Percentiles rank a stretch among this genome's conserved stretches.
phyloP scores from a whole-genome alignment of 371 early-diverging fungal genomes.

The Coemansia sp. region DNA sequence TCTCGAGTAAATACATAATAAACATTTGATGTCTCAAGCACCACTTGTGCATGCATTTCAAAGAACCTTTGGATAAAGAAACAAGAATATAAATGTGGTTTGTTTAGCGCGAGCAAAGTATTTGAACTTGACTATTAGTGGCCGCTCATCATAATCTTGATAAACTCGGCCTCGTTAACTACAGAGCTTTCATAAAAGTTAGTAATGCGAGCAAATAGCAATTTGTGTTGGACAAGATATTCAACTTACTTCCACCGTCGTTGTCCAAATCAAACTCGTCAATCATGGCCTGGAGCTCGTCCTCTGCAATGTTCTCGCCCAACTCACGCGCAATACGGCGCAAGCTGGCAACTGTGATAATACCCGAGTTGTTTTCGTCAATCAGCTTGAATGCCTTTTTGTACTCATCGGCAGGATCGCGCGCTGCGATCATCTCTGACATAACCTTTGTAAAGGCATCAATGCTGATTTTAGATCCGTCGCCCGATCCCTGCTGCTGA shows the following conservation, averaged over 20 bases:
- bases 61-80: not conserved
- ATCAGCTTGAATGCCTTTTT: slow-evolving; percentile 74
- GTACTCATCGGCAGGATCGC: slow-evolving; percentile 77
- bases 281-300: slow-evolving; percentile 75
- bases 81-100: not conserved
- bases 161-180: slow-evolving; percentile 75
- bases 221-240: not conserved
- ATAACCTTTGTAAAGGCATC: slow-evolving; percentile 67
- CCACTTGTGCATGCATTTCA: not conserved
- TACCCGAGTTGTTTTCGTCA: slow-evolving; percentile 67
- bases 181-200: not conserved
- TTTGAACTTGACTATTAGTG: slow-evolving; percentile 4
- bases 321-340: slow-evolving; percentile 71
- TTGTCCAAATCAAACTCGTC: slow-evolving; percentile 79
- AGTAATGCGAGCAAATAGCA: not conserved
- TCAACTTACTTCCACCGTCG: slow-evolving; percentile 69
- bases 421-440: slow-evolving; percentile 63
- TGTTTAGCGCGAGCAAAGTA: not conserved
- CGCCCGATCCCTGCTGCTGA: slow-evolving; percentile 57
- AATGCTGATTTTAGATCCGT: slow-evolving; percentile 57
- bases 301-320: slow-evolving; percentile 71
- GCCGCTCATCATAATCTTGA: slow-evolving; percentile 66
- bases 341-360: slow-evolving; percentile 61
- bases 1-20: slow-evolving; percentile 2
- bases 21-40: not conserved